phyloP scores from a whole-genome alignment of 345 rosid genomes.

The Eutrema yunnanense region DNA sequence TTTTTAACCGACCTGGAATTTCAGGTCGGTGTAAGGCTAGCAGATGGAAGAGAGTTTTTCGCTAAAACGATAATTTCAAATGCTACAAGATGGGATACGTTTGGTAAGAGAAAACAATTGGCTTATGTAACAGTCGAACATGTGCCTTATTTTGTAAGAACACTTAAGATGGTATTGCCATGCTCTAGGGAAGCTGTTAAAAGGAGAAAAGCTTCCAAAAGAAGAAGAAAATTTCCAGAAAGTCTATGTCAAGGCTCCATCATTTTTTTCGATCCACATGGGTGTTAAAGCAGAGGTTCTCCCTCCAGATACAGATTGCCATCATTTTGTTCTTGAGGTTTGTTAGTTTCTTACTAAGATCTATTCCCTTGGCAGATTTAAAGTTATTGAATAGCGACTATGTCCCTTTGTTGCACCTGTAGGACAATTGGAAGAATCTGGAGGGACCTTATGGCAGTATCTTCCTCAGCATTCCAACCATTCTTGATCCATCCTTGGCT shows the following conservation, averaged over 20 bases:
- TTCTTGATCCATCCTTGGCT: constrained; percentile 85
- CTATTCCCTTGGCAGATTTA: neutral
- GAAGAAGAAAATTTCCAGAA: constrained; percentile 91
- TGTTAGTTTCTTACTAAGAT: neutral
- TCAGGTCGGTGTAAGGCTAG: constrained; percentile 83
- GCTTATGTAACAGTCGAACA: neutral
- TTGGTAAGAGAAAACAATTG: constrained; percentile 50
- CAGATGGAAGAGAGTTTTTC: constrained; percentile 75
- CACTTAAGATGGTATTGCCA: neutral
- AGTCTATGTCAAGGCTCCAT: constrained; percentile 89
- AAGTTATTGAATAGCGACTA: neutral
- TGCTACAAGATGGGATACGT: constrained; percentile 99
- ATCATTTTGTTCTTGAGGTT: constrained; percentile 95
- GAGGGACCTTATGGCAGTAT: constrained; percentile 91
- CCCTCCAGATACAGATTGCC: constrained; percentile 87
- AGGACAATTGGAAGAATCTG: constrained; percentile 73
- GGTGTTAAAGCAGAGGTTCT: constrained; percentile 85
- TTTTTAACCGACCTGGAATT: neutral
- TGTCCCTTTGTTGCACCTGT: neutral
- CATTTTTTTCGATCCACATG: constrained; percentile 96
- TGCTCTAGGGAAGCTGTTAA: constrained; percentile 70
- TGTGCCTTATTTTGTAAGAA: neutral
- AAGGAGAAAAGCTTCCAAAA: constrained; percentile 74
- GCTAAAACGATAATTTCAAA: constrained; percentile 80
- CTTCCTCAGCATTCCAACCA: constrained; percentile 91